Evolutionary conservation across 345 rosid genomes (phyloP), one percentile per base, ranked within the genome.

Genomic region (Psidium friedrichsthalianum): DNA sequence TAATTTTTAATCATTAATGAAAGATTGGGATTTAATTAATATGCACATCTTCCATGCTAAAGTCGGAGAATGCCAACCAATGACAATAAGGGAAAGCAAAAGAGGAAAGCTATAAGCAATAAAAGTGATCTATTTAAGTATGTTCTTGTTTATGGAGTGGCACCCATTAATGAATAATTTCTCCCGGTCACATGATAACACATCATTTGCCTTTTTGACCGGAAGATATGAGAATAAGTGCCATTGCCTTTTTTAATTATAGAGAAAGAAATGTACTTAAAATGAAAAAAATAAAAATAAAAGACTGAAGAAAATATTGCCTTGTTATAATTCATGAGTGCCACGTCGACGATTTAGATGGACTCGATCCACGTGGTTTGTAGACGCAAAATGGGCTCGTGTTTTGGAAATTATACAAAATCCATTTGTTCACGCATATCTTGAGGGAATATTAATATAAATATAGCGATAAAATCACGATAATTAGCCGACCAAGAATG

Each of bases 351-450:
- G 21, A 29, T 64, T 64, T 64, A 7, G 11, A 64, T 64, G 42
- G 76, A 29, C 22, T 7, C 1, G 56, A 18, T 54, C 8, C 6
- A 20, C 4, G 8, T 55, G 18, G 15, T 20, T 20, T 29, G 11
- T 64, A 64, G 8, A 29, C 0, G 0, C 36, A 13, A 8, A 59
- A 13, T 27, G 20, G 5, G 15, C 27, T 59, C 5, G 36, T 29
- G 11, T 59, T 13, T 59, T 27, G 36, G 6, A 59, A 59, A 59
- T 59, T 59, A n/a, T 1, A n/a, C 3, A 3, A 59, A n/a, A 12
- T 1, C 3, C 2, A 0, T 59, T 12, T n/a, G 36, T 5, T 59
- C 6, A n/a, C 13, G 18, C 18, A 3, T 59, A 14, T n/a, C 0
- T 15, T 2, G 18, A 8, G 8, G 14, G 36, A 14, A n/a, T 59